Evolutionary conservation across 1,284 basidiomycete genomes (phyloP).

Genomic region (Marasmius fiardii): DNA sequence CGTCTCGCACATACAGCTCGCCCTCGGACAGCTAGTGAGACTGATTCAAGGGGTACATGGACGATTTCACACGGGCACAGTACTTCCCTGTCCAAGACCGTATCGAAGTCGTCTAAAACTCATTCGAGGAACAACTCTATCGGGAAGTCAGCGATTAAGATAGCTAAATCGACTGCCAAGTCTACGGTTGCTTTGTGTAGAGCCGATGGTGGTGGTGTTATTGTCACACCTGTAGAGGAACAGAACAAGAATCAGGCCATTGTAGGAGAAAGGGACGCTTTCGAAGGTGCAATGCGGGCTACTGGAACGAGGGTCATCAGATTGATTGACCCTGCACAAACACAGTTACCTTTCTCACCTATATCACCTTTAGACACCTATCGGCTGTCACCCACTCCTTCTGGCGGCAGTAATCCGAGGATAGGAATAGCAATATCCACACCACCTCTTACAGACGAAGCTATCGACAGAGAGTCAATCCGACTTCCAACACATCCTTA

Average conservation of each 20-base stretch:
- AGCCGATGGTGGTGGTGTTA: slow-evolving; percentile 16
- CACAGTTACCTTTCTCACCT: slow-evolving; percentile 21
- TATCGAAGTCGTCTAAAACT: slow-evolving; percentile 40
- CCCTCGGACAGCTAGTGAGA: slow-evolving; percentile 7
- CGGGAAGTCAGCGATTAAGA: slow-evolving; percentile 53
- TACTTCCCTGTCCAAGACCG: slow-evolving; percentile 41
- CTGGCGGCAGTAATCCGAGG: slow-evolving; percentile 25
- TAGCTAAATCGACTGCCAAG: slow-evolving; percentile 30
- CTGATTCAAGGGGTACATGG: slow-evolving; percentile 12
- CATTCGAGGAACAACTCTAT: slow-evolving; percentile 55
- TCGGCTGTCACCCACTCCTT: slow-evolving; percentile 25
- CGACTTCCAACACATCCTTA: slow-evolving; percentile 55
- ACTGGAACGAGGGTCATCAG: slow-evolving; percentile 43
- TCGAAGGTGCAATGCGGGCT: slow-evolving; percentile 40
- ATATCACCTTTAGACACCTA: slow-evolving; percentile 10
- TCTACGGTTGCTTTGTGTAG: slow-evolving; percentile 33
- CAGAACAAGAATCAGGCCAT: neutral
- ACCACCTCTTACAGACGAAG: slow-evolving; percentile 40
- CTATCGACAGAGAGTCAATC: slow-evolving; percentile 30
- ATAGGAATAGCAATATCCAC: slow-evolving; percentile 71
- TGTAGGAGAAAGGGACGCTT: slow-evolving; percentile 14
- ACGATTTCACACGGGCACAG: slow-evolving; percentile 34
- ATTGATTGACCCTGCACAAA: slow-evolving; percentile 31
- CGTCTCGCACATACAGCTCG: slow-evolving; percentile 2
- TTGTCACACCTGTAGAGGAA: slow-evolving; percentile 19